Percentiles rank a stretch among this genome's conserved stretches.
Evolutionary conservation across 2,329 filamentous ascomycete genomes (phyloP).

Genomic region (Stagonosporopsis vannaccii): DNA sequence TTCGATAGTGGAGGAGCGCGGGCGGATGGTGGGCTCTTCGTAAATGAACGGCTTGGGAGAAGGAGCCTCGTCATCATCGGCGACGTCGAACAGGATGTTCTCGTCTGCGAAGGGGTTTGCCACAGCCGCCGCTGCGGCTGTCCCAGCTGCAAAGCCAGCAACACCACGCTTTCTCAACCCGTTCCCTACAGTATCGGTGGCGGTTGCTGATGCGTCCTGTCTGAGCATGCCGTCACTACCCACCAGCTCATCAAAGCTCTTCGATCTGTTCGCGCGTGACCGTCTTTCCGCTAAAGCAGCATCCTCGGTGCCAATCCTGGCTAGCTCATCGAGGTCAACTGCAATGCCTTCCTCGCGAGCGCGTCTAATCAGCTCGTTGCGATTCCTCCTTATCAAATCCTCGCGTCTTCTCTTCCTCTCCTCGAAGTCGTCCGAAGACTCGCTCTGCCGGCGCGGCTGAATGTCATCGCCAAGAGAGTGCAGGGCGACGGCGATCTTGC

Average conservation of each 20-base stretch:
- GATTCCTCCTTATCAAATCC: constrained; percentile 44
- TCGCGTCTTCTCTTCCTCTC: constrained; percentile 38
- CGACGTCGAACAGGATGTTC: constrained; percentile 53
- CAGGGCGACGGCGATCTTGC: constrained; percentile 66
- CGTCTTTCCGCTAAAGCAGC: constrained; percentile 31
- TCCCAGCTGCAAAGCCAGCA: constrained; percentile 51
- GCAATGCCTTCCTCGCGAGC: constrained; percentile 52
- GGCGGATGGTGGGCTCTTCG: constrained; percentile 23
- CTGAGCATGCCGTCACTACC: constrained; percentile 50
- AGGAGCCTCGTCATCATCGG: constrained; percentile 41
- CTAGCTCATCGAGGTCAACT: constrained; percentile 51
- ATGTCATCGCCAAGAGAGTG: constrained; percentile 68
- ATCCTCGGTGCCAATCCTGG: constrained; percentile 42
- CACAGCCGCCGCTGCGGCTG: constrained; percentile 39
- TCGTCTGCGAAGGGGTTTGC: constrained; percentile 57
- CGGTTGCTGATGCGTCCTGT: constrained; percentile 35
- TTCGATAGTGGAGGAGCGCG: constrained; percentile 38
- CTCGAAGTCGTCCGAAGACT: constrained; percentile 44
- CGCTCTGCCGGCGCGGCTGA: constrained; percentile 51
- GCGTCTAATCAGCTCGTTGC: constrained; percentile 45
- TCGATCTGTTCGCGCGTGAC: constrained; percentile 28
- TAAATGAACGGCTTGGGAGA: constrained; percentile 38
- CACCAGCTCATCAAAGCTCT: constrained; percentile 53
- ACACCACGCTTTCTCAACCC: constrained; percentile 40
- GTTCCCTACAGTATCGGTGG: constrained; percentile 26